Evolutionary conservation across 2,329 filamentous ascomycete genomes (phyloP).

Genomic region (Aspergillus tanneri): DNA sequence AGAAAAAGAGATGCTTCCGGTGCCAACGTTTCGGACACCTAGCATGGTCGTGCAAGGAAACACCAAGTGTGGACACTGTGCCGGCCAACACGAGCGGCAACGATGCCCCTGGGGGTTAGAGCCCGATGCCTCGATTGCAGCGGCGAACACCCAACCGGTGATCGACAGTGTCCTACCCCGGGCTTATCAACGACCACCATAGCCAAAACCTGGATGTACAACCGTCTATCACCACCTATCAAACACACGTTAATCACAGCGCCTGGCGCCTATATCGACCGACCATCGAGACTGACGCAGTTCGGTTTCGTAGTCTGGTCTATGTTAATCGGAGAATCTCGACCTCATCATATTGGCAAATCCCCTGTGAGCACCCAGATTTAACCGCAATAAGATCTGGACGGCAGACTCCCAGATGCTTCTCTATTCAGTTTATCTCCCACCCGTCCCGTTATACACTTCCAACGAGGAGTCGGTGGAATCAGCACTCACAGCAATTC

Average conservation of each 20-base stretch:
- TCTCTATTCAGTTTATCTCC: constrained; percentile 21
- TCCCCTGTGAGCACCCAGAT: constrained; percentile 26
- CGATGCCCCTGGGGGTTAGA: too few species aligned
- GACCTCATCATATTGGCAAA: constrained; percentile 23
- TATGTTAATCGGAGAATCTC: too few species aligned
- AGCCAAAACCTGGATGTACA: constrained; percentile 26
- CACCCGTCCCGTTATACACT: background rate
- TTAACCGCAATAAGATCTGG: constrained; percentile 23
- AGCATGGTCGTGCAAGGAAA: too few species aligned
- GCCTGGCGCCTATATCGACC: constrained; percentile 25
- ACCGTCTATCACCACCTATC: constrained; percentile 17
- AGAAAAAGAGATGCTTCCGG: too few species aligned
- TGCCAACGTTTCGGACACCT: too few species aligned
- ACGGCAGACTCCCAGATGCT: constrained; percentile 16
- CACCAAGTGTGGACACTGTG: too few species aligned
- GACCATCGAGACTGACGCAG: constrained; percentile 15
- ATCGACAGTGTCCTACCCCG: too few species aligned
- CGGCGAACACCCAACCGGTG: too few species aligned
- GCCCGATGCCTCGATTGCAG: too few species aligned
- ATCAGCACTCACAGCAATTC: constrained; percentile 3
- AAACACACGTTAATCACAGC: constrained; percentile 26
- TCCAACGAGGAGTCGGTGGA: background rate
- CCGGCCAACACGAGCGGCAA: too few species aligned
- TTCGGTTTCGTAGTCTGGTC: constrained; percentile 20
- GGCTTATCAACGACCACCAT: constrained; percentile 27